These are phyloP conservation scores for Penicillium atrosanguineum DNA, from an alignment of 495 filamentous ascomycete genomes.

Conservation along the genomic window DNA sequence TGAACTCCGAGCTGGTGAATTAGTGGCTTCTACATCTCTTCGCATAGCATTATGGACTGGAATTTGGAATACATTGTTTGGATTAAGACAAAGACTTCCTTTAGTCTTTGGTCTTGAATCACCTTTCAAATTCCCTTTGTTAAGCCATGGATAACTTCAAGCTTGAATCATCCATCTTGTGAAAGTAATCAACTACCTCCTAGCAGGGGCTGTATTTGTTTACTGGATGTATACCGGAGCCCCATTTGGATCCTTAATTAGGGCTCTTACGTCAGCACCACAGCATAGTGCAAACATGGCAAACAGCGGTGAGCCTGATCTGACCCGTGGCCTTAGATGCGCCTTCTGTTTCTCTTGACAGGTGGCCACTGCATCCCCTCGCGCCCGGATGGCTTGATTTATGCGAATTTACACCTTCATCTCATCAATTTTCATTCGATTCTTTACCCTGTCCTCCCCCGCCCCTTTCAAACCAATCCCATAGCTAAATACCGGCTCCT, in stretches of 20 bases:
- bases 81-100: too few relatives aligned
- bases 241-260: background rate
- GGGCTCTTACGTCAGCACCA: constrained; percentile 17
- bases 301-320: constrained; percentile 19
- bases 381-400: constrained; percentile 20
- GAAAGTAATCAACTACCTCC: too few relatives aligned
- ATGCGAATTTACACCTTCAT: constrained; percentile 1
- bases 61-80: too few relatives aligned
- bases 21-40: too few relatives aligned
- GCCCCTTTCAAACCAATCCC: constrained; percentile 7
- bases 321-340: constrained; percentile 31
- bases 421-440: background rate
- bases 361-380: constrained; percentile 36
- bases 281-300: constrained; percentile 16
- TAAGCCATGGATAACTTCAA: too few relatives aligned
- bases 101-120: too few relatives aligned
- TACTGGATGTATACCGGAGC: background rate
- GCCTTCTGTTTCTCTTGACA: constrained; percentile 36
- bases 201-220: background rate
- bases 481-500: constrained; percentile 12
- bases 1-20: too few relatives aligned
- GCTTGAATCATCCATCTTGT: too few relatives aligned
- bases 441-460: background rate
- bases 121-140: too few relatives aligned
- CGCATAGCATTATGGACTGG: too few relatives aligned